A percentile compares a stretch with the other conserved stretches of the same genome.
Evolutionary conservation across 192 early-diverging fungal genomes (phyloP).

Genomic region (Rhizophlyctis rosea): DNA sequence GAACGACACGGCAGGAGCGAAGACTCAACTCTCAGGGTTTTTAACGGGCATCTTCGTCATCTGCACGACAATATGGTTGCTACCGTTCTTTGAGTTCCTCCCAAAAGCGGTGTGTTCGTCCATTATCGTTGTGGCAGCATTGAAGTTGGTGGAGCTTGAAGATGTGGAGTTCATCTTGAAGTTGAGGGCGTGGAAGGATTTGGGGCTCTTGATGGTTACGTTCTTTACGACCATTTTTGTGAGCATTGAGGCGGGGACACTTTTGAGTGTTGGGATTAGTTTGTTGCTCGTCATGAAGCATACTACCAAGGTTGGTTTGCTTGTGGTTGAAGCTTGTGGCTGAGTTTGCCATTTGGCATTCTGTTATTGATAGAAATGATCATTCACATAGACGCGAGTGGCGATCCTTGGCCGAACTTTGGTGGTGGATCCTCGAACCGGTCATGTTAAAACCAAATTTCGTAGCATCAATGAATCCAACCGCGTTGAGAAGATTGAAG

Average conservation of each 20-base stretch:
- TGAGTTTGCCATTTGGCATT: neutral
- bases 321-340: conserved; percentile 22
- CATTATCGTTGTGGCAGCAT: conserved; percentile 53
- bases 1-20: conserved; percentile 89
- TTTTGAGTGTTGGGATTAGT: conserved; percentile 84
- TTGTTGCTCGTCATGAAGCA: conserved; percentile 90
- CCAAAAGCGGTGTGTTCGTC: conserved; percentile 70
- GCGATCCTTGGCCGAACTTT: conserved; percentile 41
- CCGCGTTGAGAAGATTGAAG: conserved; percentile 71
- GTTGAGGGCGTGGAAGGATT: conserved; percentile 63
- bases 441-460: conserved; percentile 57
- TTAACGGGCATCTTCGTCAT: conserved; percentile 74
- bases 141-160: conserved; percentile 51
- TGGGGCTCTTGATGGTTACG: conserved; percentile 79
- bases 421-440: conserved; percentile 39
- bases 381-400: conserved; percentile 48
- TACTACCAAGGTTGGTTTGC: conserved; percentile 60
- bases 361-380: conserved; percentile 12
- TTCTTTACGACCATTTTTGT: conserved; percentile 87
- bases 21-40: conserved; percentile 84
- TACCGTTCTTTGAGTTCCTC: conserved; percentile 81
- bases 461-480: conserved; percentile 50
- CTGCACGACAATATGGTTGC: conserved; percentile 73
- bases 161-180: conserved; percentile 48
- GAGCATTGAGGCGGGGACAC: conserved; percentile 88